A percentile compares a stretch with the other conserved stretches of the same genome.
Conservation (phyloP, 768 basidiomycete genomes). For the Exidia glandulosa region DNA sequence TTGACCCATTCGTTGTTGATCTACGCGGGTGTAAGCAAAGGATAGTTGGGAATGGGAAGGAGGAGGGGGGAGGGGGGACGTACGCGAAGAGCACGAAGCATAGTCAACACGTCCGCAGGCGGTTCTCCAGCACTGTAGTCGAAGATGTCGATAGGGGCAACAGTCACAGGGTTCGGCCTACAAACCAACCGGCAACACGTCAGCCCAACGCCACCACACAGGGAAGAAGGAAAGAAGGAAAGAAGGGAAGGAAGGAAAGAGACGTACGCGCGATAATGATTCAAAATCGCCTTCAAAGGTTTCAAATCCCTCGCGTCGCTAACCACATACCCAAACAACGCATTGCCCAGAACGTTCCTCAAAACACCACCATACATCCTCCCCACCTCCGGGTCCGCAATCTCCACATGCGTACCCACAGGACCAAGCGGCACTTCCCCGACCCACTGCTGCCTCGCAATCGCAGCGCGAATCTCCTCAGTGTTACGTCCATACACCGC, state of each 20-base stretch:
- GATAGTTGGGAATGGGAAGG: neutral
- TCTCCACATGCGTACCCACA: constrained; percentile 65
- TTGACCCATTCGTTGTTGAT: constrained; percentile 62
- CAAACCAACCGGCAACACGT: constrained; percentile 21
- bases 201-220: neutral
- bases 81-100: constrained; percentile 75
- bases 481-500: constrained; percentile 55
- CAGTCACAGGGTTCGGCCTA: constrained; percentile 40
- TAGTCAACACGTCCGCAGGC: constrained; percentile 47
- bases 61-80: constrained; percentile 10
- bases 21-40: constrained; percentile 28
- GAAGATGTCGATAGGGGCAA: constrained; percentile 65
- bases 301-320: constrained; percentile 55
- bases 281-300: constrained; percentile 42
- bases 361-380: constrained; percentile 54
- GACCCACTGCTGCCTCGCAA: constrained; percentile 44
- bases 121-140: constrained; percentile 72
- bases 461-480: constrained; percentile 41
- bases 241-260: neutral
- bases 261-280: neutral
- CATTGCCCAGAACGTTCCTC: constrained; percentile 42
- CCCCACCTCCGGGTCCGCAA: constrained; percentile 45
- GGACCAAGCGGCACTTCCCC: constrained; percentile 68
- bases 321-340: constrained; percentile 63
- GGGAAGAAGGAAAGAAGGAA: neutral